phyloP scores from a whole-genome alignment of 2,329 filamentous ascomycete genomes.

The Ambrosiella beaveri region DNA sequence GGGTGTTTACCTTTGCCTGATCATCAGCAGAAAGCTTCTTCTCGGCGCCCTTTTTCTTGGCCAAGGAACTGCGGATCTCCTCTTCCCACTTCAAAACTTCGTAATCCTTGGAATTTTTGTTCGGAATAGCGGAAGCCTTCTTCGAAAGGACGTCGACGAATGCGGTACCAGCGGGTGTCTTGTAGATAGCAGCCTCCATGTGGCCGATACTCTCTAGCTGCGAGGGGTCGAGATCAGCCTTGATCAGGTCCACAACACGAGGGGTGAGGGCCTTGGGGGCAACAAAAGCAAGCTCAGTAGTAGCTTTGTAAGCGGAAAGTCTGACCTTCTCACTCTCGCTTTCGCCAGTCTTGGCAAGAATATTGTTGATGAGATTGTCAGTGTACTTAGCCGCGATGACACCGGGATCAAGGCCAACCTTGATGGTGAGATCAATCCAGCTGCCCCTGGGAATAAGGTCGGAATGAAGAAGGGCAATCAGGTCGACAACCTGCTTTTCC shows the following conservation, averaged over 20 bases:
- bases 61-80: conserved; percentile 69
- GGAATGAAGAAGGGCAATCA: conserved; percentile 62
- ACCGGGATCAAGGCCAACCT: conserved; percentile 68
- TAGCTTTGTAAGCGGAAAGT: conserved; percentile 63
- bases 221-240: conserved; percentile 51
- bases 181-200: conserved; percentile 81
- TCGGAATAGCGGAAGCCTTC: conserved; percentile 54
- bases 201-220: conserved; percentile 60
- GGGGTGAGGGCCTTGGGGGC: conserved; percentile 69
- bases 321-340: conserved; percentile 30
- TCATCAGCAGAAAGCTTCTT: conserved; percentile 87
- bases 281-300: conserved; percentile 84
- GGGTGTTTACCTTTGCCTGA: conserved; percentile 73
- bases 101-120: conserved; percentile 89
- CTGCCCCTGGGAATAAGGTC: conserved; percentile 60
- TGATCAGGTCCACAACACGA: conserved; percentile 56
- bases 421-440: conserved; percentile 82
- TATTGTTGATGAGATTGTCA: conserved; percentile 48
- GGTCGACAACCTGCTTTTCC: conserved; percentile 53
- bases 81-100: conserved; percentile 96
- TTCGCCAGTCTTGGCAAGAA: conserved; percentile 33
- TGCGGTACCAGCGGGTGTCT: conserved; percentile 70
- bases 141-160: conserved; percentile 85
- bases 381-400: conserved; percentile 49
- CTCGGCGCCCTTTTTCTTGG: conserved; percentile 80